Evolutionary conservation across 805 yeast genomes (phyloP).

Genomic region (Candida pseudofarinosa): DNA sequence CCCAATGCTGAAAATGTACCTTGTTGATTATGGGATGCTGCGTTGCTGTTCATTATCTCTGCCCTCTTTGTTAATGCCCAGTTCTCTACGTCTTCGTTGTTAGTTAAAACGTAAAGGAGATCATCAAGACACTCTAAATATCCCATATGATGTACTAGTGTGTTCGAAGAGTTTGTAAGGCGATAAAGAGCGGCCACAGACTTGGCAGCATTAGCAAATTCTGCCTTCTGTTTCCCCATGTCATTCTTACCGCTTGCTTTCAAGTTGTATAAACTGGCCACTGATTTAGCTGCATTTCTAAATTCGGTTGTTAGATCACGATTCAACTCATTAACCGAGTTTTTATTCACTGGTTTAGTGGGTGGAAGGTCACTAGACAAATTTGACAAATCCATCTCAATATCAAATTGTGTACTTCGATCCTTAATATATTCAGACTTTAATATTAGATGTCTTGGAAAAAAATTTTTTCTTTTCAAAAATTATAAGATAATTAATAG

Average conservation of each 20-base stretch:
- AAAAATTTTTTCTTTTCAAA: too few species aligned
- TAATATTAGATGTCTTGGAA: neutral
- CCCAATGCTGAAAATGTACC: neutral
- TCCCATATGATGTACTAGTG: slow-evolving; percentile 50
- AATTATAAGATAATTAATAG: too few species aligned
- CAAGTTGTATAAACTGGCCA: slow-evolving; percentile 47
- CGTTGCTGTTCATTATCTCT: slow-evolving; percentile 25
- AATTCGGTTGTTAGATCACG: slow-evolving; percentile 58
- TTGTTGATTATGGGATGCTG: neutral
- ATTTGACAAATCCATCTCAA: slow-evolving; percentile 58
- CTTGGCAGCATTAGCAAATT: slow-evolving; percentile 40
- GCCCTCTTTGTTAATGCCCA: slow-evolving; percentile 49
- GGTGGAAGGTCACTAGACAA: slow-evolving; percentile 54
- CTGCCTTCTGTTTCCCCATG: slow-evolving; percentile 15
- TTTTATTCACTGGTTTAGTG: slow-evolving; percentile 44
- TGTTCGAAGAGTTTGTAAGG: slow-evolving; percentile 50
- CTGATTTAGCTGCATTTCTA: slow-evolving; percentile 67
- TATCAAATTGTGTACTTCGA: neutral
- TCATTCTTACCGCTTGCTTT: slow-evolving; percentile 10
- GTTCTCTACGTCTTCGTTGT: slow-evolving; percentile 45
- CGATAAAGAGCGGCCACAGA: slow-evolving; percentile 53
- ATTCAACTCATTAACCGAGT: slow-evolving; percentile 45
- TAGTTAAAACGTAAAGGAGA: slow-evolving; percentile 37
- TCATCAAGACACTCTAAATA: slow-evolving; percentile 62
- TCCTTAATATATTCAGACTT: neutral